These are phyloP conservation scores for Exserohilum rostratum DNA, from an alignment of 2,329 filamentous ascomycete species.

Conservation along the genomic window DNA sequence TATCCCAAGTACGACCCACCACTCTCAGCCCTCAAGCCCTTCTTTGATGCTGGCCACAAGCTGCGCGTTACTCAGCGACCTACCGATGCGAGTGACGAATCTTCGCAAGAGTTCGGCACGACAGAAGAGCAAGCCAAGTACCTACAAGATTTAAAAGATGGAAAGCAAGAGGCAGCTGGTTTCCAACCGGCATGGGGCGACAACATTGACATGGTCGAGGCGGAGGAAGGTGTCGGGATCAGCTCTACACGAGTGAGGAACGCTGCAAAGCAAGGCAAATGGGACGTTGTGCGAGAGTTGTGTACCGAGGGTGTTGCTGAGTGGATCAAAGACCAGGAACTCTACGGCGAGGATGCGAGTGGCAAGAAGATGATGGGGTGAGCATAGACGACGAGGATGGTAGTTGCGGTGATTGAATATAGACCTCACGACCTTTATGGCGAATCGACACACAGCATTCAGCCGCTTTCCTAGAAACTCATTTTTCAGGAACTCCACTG, in stretches of 20 bases:
- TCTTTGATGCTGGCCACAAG: constrained; percentile 64
- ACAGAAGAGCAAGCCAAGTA: constrained; percentile 62
- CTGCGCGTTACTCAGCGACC: constrained; percentile 69
- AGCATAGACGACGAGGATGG: constrained; percentile 1
- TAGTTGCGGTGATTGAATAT: background rate
- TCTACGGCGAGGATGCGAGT: constrained; percentile 59
- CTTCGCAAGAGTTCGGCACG: constrained; percentile 64
- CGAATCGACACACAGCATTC: no score
- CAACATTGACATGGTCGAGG: constrained; percentile 66
- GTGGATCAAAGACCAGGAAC: constrained; percentile 62
- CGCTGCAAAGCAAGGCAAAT: constrained; percentile 58
- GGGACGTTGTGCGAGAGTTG: constrained; percentile 57
- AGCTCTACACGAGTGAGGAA: constrained; percentile 68
- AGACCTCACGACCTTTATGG: background rate
- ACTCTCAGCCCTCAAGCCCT: constrained; percentile 63
- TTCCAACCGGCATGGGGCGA: constrained; percentile 64
- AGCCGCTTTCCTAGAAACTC: no score
- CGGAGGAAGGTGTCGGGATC: constrained; percentile 54
- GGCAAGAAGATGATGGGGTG: constrained; percentile 47
- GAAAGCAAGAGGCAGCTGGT: constrained; percentile 59
- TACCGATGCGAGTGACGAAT: constrained; percentile 41
- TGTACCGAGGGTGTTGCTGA: constrained; percentile 63
- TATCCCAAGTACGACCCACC: constrained; percentile 59
- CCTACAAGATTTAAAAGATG: constrained; percentile 56
- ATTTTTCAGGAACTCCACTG: no score